Base-by-base conservation (phyloP, 495 filamentous ascomycete genomes). In the Diplogelasinospora grovesii region DNA sequence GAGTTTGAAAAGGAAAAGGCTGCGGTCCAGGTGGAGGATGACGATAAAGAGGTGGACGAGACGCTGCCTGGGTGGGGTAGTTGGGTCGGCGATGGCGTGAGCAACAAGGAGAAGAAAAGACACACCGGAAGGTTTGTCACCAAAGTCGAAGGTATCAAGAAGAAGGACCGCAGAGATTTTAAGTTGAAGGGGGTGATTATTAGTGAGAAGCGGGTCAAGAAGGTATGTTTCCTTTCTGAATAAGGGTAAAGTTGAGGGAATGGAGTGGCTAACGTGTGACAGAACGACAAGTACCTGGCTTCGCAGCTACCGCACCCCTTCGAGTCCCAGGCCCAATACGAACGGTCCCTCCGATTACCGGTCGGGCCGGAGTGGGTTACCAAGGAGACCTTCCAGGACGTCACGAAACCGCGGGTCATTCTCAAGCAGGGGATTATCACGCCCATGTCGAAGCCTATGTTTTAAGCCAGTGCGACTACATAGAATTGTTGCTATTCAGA, bases 321-420 rank as follows among this genome's bases (percentile, higher is more conserved):
- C 60, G 92, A 95, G 70, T 83, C 73, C 16, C 76, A 73, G 50
- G 69, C 81, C 48, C 89, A 98, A 66, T 98, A 98, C 66, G 92
- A 98, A 66, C 71, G 90, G 22, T 83, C 81, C 44, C 66, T 98
- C 20, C 75, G 90, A 21, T 53, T 95, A 39, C 92, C 93, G 9
- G 77, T 95, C 21, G 93, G 93, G 6, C 88, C 86, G 1, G 93
- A 98, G 64, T 96, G 89, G 88, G 75, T 77, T 48, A 95, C 92
- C 10, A 97, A 96, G 73, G 78, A 86, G 61, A 88, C 83, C 11
- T 90, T 93, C 70, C 89, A 96, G 65, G 74, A 79, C 40, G 69
- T 77, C 25, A 96, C 89, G 50, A 95, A 90, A 76, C 93, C 92
- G 27, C 79, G 89, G 53, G 74, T 98, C 36, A 74, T 96, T 63